Percentiles rank a stretch among this genome's conserved stretches.
Evolutionary conservation across 805 yeast genomes (phyloP).

Genomic region (Novakomyces olei): DNA sequence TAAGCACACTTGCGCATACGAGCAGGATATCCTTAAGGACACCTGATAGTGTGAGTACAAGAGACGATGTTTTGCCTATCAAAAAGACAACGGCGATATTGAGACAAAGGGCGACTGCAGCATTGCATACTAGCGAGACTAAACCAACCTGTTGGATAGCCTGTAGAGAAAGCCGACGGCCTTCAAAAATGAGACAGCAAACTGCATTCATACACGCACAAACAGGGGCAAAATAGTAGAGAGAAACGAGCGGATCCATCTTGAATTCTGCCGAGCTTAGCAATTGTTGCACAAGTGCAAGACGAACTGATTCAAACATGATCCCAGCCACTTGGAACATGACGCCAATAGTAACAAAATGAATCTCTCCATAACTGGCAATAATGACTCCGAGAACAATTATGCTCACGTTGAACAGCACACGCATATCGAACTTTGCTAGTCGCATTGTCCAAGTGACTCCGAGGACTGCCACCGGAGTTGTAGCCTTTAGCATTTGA

Average conservation of each 20-base stretch:
- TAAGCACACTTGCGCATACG: not conserved
- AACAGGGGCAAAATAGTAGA: conserved; percentile 12
- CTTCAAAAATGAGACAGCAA: conserved; percentile 7
- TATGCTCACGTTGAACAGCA: conserved; percentile 11
- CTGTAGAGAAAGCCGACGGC: conserved; percentile 4
- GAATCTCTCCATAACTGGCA: conserved; percentile 12
- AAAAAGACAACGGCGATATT: conserved; percentile 12
- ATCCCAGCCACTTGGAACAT: conserved; percentile 10
- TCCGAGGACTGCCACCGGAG: conserved; percentile 12
- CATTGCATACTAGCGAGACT: conserved; percentile 8
- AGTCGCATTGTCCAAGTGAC: conserved; percentile 10
- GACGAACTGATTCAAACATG: conserved; percentile 11
- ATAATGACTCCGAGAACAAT: conserved; percentile 12
- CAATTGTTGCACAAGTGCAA: conserved; percentile 11
- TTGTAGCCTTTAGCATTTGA: conserved; percentile 13
- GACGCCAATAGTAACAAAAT: conserved; percentile 9
- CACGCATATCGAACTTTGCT: conserved; percentile 9
- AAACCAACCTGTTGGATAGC: conserved; percentile 8
- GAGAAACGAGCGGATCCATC: conserved; percentile 13
- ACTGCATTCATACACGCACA: conserved; percentile 9
- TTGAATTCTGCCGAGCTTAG: conserved; percentile 6
- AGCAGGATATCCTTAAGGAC: conserved; percentile 10
- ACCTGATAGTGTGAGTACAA: conserved; percentile 12
- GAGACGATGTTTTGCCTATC: conserved; percentile 12
- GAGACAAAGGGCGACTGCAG: conserved; percentile 10